Evolutionary conservation across 768 basidiomycete genomes (phyloP).

Genomic region (Hydnomerulius pinastri): DNA sequence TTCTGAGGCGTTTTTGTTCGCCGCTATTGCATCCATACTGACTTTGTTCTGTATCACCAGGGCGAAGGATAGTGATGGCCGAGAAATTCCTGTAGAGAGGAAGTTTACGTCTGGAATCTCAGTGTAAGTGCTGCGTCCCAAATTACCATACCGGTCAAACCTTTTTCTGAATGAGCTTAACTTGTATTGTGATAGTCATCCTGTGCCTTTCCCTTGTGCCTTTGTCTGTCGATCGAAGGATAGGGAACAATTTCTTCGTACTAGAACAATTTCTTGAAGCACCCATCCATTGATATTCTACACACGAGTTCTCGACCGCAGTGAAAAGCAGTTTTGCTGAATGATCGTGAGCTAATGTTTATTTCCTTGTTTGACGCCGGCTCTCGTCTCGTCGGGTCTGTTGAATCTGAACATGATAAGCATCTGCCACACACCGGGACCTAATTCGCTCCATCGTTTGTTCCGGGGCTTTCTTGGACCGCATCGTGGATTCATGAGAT

Average conservation of each 20-base stretch:
- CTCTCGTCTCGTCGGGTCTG: too few species aligned
- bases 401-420: too few species aligned
- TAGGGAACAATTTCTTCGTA: background rate
- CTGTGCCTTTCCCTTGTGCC: constrained; percentile 4
- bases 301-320: background rate
- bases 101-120: constrained; percentile 7
- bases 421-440: too few species aligned
- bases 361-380: too few species aligned
- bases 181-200: background rate
- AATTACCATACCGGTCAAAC: background rate
- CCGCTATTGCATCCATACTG: constrained; percentile 7
- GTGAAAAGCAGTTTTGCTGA: background rate
- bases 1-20: constrained; percentile 3
- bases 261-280: background rate
- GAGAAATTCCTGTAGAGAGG: constrained; percentile 3
- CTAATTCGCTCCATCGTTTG: too few species aligned
- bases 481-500: too few species aligned
- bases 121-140: background rate
- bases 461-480: too few species aligned
- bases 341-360: too few species aligned
- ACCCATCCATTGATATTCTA: background rate
- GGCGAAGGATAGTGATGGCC: constrained; percentile 1
- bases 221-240: constrained; percentile 5
- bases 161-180: background rate
- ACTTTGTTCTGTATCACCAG: constrained; percentile 8